Evolutionary conservation across 2,329 filamentous ascomycete genomes (phyloP).

Genomic region (Xylariaceae sp.): DNA sequence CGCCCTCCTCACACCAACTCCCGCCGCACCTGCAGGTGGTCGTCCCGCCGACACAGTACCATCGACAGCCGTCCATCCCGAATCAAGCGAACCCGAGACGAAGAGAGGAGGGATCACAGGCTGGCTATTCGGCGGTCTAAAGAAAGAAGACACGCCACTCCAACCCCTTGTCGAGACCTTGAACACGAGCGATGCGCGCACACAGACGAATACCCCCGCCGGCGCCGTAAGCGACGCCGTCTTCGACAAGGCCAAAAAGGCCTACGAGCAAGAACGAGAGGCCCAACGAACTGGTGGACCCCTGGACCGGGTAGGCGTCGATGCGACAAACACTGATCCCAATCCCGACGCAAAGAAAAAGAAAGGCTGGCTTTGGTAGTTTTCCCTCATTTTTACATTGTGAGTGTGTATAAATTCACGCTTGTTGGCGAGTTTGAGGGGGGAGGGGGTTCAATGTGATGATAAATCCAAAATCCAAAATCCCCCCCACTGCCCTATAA

Average conservation of each 20-base stretch:
- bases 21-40: constrained; percentile 21
- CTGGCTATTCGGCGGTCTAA: constrained; percentile 38
- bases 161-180: background rate
- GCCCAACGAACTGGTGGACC: constrained; percentile 47
- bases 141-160: constrained; percentile 28
- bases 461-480: too few relatives aligned
- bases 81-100: constrained; percentile 19
- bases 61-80: background rate
- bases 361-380: constrained; percentile 45
- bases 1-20: constrained; percentile 42
- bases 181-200: constrained; percentile 20
- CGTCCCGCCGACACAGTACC: constrained; percentile 29
- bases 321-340: constrained; percentile 25
- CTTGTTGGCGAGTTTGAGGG: background rate
- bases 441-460: background rate
- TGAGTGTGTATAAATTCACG: too few relatives aligned
- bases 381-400: background rate
- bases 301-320: constrained; percentile 43
- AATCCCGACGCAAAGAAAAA: constrained; percentile 31
- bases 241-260: constrained; percentile 38
- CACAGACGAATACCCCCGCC: constrained; percentile 3
- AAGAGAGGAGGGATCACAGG: constrained; percentile 25
- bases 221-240: constrained; percentile 25
- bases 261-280: constrained; percentile 45
- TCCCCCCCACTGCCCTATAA: too few relatives aligned